Percentiles rank a stretch among this genome's conserved stretches.
Evolutionary conservation across 1,284 basidiomycete species (phyloP).

Genomic region (Cerioporus squamosus): DNA sequence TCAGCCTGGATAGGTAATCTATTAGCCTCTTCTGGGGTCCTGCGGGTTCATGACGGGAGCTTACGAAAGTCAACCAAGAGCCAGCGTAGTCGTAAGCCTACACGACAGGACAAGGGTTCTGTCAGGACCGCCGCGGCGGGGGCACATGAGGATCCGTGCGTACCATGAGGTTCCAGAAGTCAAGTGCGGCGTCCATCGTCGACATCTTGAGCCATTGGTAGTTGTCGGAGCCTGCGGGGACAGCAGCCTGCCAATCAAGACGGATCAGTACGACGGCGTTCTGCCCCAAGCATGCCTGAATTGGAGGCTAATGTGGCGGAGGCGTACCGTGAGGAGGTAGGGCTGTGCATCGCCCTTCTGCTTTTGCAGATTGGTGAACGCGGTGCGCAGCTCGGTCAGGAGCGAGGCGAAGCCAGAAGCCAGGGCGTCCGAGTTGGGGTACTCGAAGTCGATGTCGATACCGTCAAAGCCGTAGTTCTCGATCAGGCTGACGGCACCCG

Average conservation of each 20-base stretch:
- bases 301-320: neutral
- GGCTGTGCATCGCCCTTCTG: slow-evolving; percentile 63
- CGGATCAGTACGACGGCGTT: neutral
- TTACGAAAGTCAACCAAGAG: slow-evolving; percentile 61
- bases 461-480: slow-evolving; percentile 92
- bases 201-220: slow-evolving; percentile 68
- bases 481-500: slow-evolving; percentile 71
- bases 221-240: slow-evolving; percentile 71
- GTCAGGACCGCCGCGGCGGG: neutral
- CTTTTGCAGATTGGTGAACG: slow-evolving; percentile 53
- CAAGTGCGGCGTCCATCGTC: slow-evolving; percentile 77
- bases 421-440: slow-evolving; percentile 52
- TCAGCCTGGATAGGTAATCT: slow-evolving; percentile 46
- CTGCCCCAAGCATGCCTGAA: neutral
- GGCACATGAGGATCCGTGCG: slow-evolving; percentile 5
- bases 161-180: slow-evolving; percentile 94
- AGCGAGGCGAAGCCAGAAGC: slow-evolving; percentile 66
- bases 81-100: slow-evolving; percentile 82
- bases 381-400: slow-evolving; percentile 57
- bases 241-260: slow-evolving; percentile 34
- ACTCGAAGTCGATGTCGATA: slow-evolving; percentile 77
- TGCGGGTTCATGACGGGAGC: neutral
- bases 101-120: neutral
- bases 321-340: slow-evolving; percentile 57
- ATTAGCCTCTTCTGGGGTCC: neutral